A percentile compares a stretch with the other conserved stretches of the same genome.
Conservation (phyloP, 2,329 filamentous ascomycete genomes). For the Leptodontidium sp. region DNA sequence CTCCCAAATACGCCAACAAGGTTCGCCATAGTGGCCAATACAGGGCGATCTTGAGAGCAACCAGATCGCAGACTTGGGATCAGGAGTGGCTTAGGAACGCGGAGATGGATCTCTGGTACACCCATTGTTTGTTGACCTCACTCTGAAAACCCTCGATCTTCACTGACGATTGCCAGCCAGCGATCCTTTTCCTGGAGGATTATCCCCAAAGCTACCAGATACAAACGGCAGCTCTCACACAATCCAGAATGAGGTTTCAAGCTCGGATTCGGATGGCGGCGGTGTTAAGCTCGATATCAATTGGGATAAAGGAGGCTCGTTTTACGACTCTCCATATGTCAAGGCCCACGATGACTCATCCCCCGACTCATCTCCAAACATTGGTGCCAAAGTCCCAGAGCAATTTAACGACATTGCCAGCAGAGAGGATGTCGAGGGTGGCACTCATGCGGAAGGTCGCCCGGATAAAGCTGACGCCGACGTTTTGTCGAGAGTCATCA, state of each 20-base stretch:
- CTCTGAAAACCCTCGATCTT: too few relatives aligned
- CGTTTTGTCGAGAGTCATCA: not conserved
- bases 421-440: too few relatives aligned
- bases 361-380: not conserved
- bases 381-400: too few relatives aligned
- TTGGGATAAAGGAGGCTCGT: not conserved
- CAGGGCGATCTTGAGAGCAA: not conserved
- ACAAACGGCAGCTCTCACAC: not conserved
- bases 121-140: not conserved
- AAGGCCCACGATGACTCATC: not conserved
- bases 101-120: not conserved
- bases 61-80: too few relatives aligned
- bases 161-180: not conserved
- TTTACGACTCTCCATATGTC: not conserved
- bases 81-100: not conserved
- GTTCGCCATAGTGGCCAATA: not conserved
- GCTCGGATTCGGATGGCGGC: conserved; percentile 5
- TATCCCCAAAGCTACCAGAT: not conserved
- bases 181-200: not conserved
- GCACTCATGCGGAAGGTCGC: too few relatives aligned
- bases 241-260: not conserved
- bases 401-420: too few relatives aligned
- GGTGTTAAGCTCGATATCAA: not conserved
- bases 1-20: not conserved
- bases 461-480: not conserved